Percentiles rank a stretch among this genome's conserved stretches.
Conservation (phyloP, 192 early-diverging fungal genomes). For the Tieghemiomyces parasiticus region DNA sequence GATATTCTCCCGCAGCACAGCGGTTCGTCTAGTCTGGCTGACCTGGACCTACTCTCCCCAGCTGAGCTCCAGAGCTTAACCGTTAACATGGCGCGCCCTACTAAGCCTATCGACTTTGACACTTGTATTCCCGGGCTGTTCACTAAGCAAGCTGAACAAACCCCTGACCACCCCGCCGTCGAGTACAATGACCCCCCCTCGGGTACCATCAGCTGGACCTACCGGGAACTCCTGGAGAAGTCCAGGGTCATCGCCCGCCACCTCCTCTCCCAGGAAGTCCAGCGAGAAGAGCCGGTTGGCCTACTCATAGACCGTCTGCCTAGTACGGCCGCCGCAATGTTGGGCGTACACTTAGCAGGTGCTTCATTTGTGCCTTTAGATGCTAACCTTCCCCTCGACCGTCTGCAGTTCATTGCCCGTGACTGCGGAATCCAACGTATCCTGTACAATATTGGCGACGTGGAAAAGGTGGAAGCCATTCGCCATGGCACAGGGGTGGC, state of each 20-base stretch:
- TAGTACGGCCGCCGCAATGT: background rate
- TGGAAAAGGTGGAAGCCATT: background rate
- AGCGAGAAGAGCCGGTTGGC: background rate
- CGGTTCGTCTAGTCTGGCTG: background rate
- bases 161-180: background rate
- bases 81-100: background rate
- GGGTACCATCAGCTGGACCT: background rate
- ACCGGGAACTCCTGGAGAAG: background rate
- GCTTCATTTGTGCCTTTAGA: background rate
- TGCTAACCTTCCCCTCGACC: background rate
- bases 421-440: background rate
- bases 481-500: background rate
- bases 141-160: background rate
- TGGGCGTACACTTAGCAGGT: background rate
- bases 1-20: too few relatives aligned
- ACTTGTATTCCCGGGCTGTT: background rate
- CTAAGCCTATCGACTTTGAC: background rate
- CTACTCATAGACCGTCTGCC: background rate
- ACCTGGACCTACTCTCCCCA: background rate
- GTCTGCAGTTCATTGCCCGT: background rate
- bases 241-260: background rate
- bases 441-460: background rate
- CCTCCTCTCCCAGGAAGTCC: background rate
- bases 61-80: background rate
- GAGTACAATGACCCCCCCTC: too few relatives aligned